Evolutionary conservation across 2,329 filamentous ascomycete genomes (phyloP), one percentile per base, ranked within the genome.

Genomic region (Taxawa tesnikishii): DNA sequence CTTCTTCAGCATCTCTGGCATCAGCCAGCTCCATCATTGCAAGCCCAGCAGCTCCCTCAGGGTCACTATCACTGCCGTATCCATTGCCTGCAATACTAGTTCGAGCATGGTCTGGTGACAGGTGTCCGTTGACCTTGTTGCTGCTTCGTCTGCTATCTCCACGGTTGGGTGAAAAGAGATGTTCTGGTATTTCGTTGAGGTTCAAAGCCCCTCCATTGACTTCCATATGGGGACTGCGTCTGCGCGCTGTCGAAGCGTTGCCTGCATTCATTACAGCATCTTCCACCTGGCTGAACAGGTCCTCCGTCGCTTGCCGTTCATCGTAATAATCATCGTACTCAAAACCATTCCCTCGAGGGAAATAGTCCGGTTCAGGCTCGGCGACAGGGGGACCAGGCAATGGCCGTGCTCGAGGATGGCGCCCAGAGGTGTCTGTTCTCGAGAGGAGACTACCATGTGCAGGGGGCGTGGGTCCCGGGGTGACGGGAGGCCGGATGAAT

Each of bases 11-110:
- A 38, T 92, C 82, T 51, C 76, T 68, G 52, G 84, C 73, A 39
- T 93, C 84, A 4, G 84, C 85, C 58, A 87, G 74, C 37, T 76
- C 75, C 69, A 96, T 75, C 43, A 85, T 85, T 50, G 82, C 72
- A 31, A 92, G 61, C 11, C 90, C 88, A 38, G 83, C 83, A 24
- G 80, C 77, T 13, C 81, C 88, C 54, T 94, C 88, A 0, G 81
- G 75, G 49, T 96, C 88, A 49, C 84, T 92, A 30, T 92, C 84
- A 33, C 88, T 80, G 40, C 66, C 65, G 43, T 67, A 68, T 5
- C 60, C 30, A 17, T 33, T 33, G 27, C 32, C 29, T 15, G 32
- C 29, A 15, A 19, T 28, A 7, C 24, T 23, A 25, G 32, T 31
- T 17, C 28, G 28, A 12, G 30, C 34, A 13, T 29, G 29, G 14